Evolutionary conservation across 495 filamentous ascomycete species (phyloP), one percentile per base, ranked within the genome.

Genomic region (Xylaria bambusicola): DNA sequence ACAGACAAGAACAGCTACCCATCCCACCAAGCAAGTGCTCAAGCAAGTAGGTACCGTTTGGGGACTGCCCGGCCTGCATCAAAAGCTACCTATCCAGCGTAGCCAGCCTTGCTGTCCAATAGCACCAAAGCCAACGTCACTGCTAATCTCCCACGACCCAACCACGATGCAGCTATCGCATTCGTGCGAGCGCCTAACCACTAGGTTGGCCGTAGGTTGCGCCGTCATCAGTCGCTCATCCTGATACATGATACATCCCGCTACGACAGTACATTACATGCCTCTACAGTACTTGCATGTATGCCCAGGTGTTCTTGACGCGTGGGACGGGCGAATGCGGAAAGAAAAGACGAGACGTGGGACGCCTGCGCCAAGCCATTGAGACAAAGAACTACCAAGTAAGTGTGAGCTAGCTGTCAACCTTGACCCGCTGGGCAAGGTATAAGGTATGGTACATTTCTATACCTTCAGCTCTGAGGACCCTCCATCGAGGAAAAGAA

Each of bases 131-230:
- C 63, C 62, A 67, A 50, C 60, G 47, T 57, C 63, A 53, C 23
- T 66, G 61, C 49, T 62, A 70, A 70, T 70, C 61, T 70, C 68
- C 67, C 68, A 46, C 56, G 47, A 54, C 46, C 63, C 53, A 56
- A 61, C 51, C 55, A 63, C 55, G 51, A 62, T 63, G 53, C 62
- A 44, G 61, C 62, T 38, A 38, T 13, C 3, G 36, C 36, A 13
- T 38, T 15, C 36, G 6, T 7, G 36, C 36, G 36, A 15, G 36
- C 36, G 36, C 36, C 36, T 38, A 38, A 15, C 36, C 6, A 38
- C 36, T 38, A 38, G 36, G 36, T 15, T 58, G 56, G 61, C 64
- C 61, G 61, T 67, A 58, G 64, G 63, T 45, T 62, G 41, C 58
- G 42, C 65, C 36, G 53, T 46, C 41, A 24, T 44, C n/a, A 35